Conservation (phyloP, 2,329 filamentous ascomycete genomes). For the Emergomyces pasteurianus region DNA sequence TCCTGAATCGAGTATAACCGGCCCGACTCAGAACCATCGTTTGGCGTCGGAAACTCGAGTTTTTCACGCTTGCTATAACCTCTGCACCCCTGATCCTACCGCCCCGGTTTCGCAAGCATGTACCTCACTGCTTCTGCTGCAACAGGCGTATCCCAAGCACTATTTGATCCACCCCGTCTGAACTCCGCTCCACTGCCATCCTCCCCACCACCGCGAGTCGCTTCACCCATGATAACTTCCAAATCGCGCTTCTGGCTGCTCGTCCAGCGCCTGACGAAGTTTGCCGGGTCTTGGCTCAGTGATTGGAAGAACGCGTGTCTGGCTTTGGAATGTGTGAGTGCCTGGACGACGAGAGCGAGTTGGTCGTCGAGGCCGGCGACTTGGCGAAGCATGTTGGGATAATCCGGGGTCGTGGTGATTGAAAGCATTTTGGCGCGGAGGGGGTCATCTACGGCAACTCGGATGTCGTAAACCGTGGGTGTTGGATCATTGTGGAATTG, state of each 20-base stretch:
- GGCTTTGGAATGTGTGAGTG: slow-evolving; percentile 70
- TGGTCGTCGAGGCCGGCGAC: slow-evolving; percentile 73
- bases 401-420: slow-evolving; percentile 57
- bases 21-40: neutral
- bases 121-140: slow-evolving; percentile 52
- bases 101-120: slow-evolving; percentile 41
- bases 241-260: slow-evolving; percentile 84
- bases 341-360: slow-evolving; percentile 69
- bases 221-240: slow-evolving; percentile 77
- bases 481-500: slow-evolving; percentile 62
- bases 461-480: slow-evolving; percentile 81
- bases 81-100: neutral
- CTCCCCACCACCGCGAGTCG: slow-evolving; percentile 45
- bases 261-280: slow-evolving; percentile 78
- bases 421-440: slow-evolving; percentile 54
- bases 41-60: neutral
- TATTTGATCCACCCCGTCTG: slow-evolving; percentile 40
- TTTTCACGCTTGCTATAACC: neutral
- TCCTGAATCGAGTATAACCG: neutral
- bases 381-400: slow-evolving; percentile 60
- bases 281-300: slow-evolving; percentile 67
- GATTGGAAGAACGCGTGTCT: slow-evolving; percentile 80
- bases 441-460: slow-evolving; percentile 73
- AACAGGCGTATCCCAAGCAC: slow-evolving; percentile 51
- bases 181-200: slow-evolving; percentile 40